phyloP scores from a whole-genome alignment of 352 stramenopile genomes.

The Pythium aphanidermatum region DNA sequence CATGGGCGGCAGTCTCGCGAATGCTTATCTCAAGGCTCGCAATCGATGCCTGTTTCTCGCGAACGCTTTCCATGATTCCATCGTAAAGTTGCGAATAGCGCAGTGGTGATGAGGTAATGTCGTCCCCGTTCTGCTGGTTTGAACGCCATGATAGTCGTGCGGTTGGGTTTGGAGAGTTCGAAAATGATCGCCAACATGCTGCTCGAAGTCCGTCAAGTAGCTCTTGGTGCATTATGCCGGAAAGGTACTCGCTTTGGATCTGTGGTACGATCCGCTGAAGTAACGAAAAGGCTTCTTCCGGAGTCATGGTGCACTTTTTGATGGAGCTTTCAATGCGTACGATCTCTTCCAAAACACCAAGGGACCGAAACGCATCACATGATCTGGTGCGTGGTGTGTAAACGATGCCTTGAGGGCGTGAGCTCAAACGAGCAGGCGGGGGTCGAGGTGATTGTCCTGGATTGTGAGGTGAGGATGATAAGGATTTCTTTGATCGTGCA shows the following conservation, averaged over 20 bases:
- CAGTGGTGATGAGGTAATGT: background rate
- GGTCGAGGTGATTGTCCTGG: constrained; percentile 9
- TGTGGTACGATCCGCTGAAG: constrained; percentile 11
- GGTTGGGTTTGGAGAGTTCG: background rate
- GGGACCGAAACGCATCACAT: constrained; percentile 17
- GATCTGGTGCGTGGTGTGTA: background rate
- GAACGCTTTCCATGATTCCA: constrained; percentile 16
- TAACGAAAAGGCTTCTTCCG: constrained; percentile 18
- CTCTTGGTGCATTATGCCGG: constrained; percentile 9
- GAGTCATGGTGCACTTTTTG: constrained; percentile 5
- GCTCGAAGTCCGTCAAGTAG: constrained; percentile 14
- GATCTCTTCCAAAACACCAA: constrained; percentile 18
- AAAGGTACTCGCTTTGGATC: background rate
- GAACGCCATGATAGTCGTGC: background rate
- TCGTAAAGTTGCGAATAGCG: constrained; percentile 18
- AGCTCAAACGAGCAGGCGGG: constrained; percentile 2
- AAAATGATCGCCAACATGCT: constrained; percentile 14
- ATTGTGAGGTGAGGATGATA: background rate
- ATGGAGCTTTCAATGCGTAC: constrained; percentile 14
- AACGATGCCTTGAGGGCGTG: background rate
- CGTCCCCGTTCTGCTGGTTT: no score
- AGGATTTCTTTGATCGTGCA: no score
- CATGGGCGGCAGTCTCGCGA: constrained; percentile 5
- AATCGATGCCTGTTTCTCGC: constrained; percentile 14
- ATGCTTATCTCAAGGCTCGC: constrained; percentile 6